Evolutionary conservation across 345 rosid species (phyloP).

Genomic region (Anastatica hierochuntica): DNA sequence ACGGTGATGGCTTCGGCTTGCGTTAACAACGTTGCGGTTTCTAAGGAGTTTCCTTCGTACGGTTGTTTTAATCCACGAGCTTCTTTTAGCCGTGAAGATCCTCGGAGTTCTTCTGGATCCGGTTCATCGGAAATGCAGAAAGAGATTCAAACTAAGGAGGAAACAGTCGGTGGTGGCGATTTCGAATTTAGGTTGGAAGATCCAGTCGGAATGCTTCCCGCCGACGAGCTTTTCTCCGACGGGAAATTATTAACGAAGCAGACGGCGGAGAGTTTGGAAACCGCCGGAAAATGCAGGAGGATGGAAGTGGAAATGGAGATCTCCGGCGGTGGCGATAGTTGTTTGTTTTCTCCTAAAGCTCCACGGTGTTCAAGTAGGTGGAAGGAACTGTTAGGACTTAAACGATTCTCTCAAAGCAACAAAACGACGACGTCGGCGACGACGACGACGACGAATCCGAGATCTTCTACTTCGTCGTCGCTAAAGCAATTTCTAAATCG

Average conservation of each 20-base stretch:
- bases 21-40: conserved; percentile 48
- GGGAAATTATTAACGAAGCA: conserved; percentile 61
- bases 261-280: conserved; percentile 13
- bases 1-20: conserved; percentile 77
- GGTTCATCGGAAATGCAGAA: background rate
- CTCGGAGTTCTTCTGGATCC: conserved; percentile 19
- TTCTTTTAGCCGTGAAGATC: conserved; percentile 43
- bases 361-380: conserved; percentile 90
- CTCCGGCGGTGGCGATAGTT: conserved; percentile 33
- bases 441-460: conserved; percentile 15
- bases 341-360: conserved; percentile 64
- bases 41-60: conserved; percentile 54
- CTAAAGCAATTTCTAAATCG: conserved; percentile 63
- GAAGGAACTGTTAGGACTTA: conserved; percentile 80
- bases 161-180: conserved; percentile 25
- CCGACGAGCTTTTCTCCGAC: conserved; percentile 80
- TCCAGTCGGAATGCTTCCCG: conserved; percentile 69
- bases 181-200: conserved; percentile 77
- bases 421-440: conserved; percentile 10
- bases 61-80: conserved; percentile 63
- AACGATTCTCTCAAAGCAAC: conserved; percentile 39
- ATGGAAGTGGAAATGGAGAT: conserved; percentile 29
- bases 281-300: conserved; percentile 29
- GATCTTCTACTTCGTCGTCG: conserved; percentile 38
- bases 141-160: conserved; percentile 10